Conservation (phyloP, 2,329 filamentous ascomycete genomes). For the Fusarium torulosum region DNA sequence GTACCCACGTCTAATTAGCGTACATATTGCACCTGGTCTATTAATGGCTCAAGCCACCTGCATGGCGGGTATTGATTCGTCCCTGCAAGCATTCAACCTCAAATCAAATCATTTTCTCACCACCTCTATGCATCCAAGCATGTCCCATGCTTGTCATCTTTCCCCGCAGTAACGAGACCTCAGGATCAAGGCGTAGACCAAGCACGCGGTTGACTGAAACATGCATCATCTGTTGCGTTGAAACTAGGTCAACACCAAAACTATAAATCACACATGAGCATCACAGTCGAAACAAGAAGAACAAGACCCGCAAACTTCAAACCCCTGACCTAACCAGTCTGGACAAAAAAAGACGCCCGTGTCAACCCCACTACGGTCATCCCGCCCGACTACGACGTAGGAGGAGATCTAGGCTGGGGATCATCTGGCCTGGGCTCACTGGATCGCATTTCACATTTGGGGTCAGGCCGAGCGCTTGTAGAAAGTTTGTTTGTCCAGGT, state of each 20-base stretch:
- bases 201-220: constrained; percentile 36
- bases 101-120: constrained; percentile 23
- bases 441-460: not conserved
- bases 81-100: constrained; percentile 15
- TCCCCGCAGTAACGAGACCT: constrained; percentile 32
- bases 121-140: constrained; percentile 15
- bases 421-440: constrained; percentile 33
- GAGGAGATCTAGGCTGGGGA: constrained; percentile 28
- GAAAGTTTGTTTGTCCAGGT: not conserved
- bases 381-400: constrained; percentile 38
- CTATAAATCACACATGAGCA: constrained; percentile 4
- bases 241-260: constrained; percentile 10
- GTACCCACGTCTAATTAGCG: not conserved
- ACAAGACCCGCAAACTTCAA: constrained; percentile 31
- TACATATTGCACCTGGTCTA: not conserved
- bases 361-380: constrained; percentile 39
- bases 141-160: constrained; percentile 26
- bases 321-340: constrained; percentile 39
- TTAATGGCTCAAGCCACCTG: constrained; percentile 34
- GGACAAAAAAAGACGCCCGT: constrained; percentile 20
- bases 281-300: constrained; percentile 11
- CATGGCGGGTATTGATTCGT: constrained; percentile 26
- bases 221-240: constrained; percentile 31
- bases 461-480: constrained; percentile 15
- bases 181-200: constrained; percentile 14